phyloP scores from a whole-genome alignment of 2,329 filamentous ascomycete species.

The Neobulgaria alba region DNA sequence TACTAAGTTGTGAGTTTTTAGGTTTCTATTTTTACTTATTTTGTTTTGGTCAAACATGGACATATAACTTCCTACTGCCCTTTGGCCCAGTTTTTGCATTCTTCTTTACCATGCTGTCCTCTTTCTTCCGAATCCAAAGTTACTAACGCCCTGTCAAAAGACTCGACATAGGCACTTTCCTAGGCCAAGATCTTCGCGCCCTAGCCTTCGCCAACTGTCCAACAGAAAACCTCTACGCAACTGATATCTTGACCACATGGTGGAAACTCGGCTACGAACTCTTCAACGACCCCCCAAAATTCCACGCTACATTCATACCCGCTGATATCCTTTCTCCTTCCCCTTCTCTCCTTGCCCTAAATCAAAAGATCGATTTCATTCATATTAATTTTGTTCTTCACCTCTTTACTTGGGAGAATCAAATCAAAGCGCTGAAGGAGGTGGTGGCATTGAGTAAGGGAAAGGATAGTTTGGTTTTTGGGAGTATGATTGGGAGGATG shows the following conservation, averaged over 20 bases:
- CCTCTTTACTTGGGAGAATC: neutral
- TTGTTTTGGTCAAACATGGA: too few relatives aligned
- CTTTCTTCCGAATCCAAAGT: neutral
- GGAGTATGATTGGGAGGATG: neutral
- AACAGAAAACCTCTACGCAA: neutral
- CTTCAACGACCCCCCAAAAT: neutral
- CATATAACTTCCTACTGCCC: too few relatives aligned
- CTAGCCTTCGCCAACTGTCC: neutral
- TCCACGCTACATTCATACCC: neutral
- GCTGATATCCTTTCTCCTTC: neutral
- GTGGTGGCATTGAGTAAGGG: neutral
- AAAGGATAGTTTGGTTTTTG: neutral
- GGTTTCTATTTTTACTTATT: too few relatives aligned
- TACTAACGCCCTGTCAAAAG: neutral
- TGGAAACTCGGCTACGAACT: neutral
- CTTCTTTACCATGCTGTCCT: neutral
- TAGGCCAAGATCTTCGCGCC: conserved; percentile 2
- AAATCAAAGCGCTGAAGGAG: neutral
- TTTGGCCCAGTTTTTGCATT: too few relatives aligned
- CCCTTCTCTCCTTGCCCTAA: neutral
- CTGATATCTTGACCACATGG: neutral
- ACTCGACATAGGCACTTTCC: conserved; percentile 1
- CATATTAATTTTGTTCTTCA: neutral
- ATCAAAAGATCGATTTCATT: neutral
- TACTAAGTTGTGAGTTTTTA: neutral